phyloP scores from a whole-genome alignment of 306 rosid genomes.

The Astragalus glycyphyllos region DNA sequence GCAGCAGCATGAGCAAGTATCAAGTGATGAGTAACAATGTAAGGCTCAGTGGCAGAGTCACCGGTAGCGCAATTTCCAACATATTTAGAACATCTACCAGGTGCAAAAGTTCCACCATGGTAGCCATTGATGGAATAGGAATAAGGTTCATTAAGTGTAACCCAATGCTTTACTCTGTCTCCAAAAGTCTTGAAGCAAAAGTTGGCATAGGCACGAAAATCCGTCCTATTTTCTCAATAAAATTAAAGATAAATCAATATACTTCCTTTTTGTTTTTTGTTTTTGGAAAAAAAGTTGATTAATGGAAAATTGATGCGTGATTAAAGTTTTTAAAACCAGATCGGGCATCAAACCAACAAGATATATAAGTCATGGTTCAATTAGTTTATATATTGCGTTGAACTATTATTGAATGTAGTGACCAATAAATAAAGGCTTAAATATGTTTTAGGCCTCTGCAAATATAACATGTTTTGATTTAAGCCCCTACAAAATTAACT shows the following conservation, averaged over 20 bases:
- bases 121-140: slow-evolving; percentile 41
- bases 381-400: no score
- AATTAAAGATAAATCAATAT: not conserved
- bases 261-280: not conserved
- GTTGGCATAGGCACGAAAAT: slow-evolving; percentile 46
- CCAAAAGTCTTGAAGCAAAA: slow-evolving; percentile 59
- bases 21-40: slow-evolving; percentile 54
- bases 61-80: slow-evolving; percentile 42
- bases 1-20: slow-evolving; percentile 57
- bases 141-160: slow-evolving; percentile 57
- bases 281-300: not conserved
- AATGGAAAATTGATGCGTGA: no score
- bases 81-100: slow-evolving; percentile 61
- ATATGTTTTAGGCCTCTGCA: no score
- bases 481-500: no score
- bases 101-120: slow-evolving; percentile 53
- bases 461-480: no score
- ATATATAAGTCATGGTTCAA: no score
- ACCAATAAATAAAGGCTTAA: no score
- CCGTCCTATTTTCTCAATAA: slow-evolving; percentile 38
- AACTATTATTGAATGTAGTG: no score
- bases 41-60: slow-evolving; percentile 62
- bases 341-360: no score
- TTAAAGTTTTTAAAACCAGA: no score
- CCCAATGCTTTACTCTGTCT: slow-evolving; percentile 64